Evolutionary conservation across 2,329 filamentous ascomycete genomes (phyloP).

Genomic region (Cyclaneusma minus): DNA sequence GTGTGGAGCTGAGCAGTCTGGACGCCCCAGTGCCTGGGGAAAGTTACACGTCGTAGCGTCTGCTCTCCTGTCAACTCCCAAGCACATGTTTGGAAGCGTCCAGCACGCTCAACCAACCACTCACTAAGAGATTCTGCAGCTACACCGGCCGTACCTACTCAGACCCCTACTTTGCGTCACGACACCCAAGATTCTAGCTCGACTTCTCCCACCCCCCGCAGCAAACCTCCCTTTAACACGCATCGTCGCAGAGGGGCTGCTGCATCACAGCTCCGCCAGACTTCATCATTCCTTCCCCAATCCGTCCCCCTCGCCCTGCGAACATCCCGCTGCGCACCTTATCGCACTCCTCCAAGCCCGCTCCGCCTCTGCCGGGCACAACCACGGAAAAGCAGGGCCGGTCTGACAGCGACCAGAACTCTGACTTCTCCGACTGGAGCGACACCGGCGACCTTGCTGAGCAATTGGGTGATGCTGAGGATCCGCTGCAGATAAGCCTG

Average conservation of each 20-base stretch:
- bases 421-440: slow-evolving; percentile 72
- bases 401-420: slow-evolving; percentile 34
- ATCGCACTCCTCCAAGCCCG: slow-evolving; percentile 22
- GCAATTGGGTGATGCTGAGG: slow-evolving; percentile 70
- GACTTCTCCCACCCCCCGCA: too few relatives aligned
- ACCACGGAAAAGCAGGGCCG: slow-evolving; percentile 24
- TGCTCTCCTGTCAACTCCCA: too few relatives aligned
- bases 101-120: too few relatives aligned
- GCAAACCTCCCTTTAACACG: too few relatives aligned
- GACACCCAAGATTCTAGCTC: too few relatives aligned
- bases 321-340: slow-evolving; percentile 81
- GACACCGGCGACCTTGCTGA: slow-evolving; percentile 92
- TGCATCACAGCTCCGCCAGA: slow-evolving; percentile 59
- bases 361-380: slow-evolving; percentile 28
- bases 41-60: too few relatives aligned
- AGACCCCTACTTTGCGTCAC: too few relatives aligned
- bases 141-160: too few relatives aligned
- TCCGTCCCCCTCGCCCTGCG: slow-evolving; percentile 51
- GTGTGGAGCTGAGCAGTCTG: too few relatives aligned
- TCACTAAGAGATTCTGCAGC: too few relatives aligned
- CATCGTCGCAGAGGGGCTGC: slow-evolving; percentile 61
- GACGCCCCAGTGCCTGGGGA: too few relatives aligned
- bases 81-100: too few relatives aligned
- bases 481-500: slow-evolving; percentile 61
- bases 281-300: slow-evolving; percentile 75